Base-by-base conservation (phyloP, 225 moss, liverwort and hornwort genomes). In the Pseudisothecium myosuroides region DNA sequence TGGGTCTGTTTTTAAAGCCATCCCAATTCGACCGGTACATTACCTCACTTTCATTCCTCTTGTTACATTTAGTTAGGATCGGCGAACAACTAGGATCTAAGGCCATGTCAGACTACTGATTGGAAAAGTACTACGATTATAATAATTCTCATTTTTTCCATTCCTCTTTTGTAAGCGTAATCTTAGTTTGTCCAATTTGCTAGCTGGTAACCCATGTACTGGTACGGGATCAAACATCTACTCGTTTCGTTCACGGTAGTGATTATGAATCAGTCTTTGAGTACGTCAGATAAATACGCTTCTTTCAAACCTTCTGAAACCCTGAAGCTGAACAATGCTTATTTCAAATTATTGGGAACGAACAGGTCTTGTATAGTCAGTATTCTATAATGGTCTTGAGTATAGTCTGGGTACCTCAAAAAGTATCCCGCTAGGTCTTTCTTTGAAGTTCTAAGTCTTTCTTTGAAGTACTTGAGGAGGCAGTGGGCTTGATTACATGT, bases 1-100 rank as follows among this genome's bases (percentile, higher is more conserved):
- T 90, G 98, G 98, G 56, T 96, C 97, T 91, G 98, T 98, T 85
- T 98, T 98, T 87, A 98, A 98, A 90, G 97, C 98, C 52, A 97
- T 98, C 77, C 98, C 97, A 59, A 98, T 98, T 88, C 94, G 96
- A 86, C 98, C 98, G 95, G 98, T 98, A 96, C 88, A 73, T 56
- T 80, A 55, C 45, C 55, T 86, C 79, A 84, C 80, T 81, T 80
- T 82, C 67, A 86, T 89, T 47, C 75, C 58, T 90, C 52, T 81
- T 85, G 71, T 83, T 85, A 56, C 61, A 61, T 71, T 82, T 63
- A 69, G 24, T 77, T 45, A 58, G 75, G 50, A 31, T 73, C 28
- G 12, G 43, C 11, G 62, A 66, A 59, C 76, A 83, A 31, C 67
- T 49, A 78, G 83, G 69, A 78, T 83, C 7, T 83, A 68, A 86